Conservation (phyloP, 306 rosid genomes). For the Medicago ruthenica region DNA sequence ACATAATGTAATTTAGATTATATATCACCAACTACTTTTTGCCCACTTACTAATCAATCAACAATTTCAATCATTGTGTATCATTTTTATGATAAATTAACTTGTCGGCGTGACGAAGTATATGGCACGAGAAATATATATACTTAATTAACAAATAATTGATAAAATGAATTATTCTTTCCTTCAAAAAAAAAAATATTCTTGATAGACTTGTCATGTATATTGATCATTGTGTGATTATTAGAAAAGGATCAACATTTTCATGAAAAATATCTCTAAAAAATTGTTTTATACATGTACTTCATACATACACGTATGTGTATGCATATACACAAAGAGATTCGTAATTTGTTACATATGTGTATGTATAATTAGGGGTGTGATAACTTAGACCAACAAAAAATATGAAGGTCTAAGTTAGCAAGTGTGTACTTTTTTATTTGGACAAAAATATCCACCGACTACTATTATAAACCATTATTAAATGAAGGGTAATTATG, state of each 20-base stretch:
- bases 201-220: conserved; percentile 13
- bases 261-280: neutral
- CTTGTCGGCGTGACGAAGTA: conserved; percentile 21
- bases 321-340: neutral
- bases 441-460: no score
- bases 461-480: no score
- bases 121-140: conserved; percentile 9
- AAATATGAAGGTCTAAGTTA: no score
- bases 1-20: no score
- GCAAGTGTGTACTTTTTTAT: no score
- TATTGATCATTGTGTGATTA: conserved; percentile 1
- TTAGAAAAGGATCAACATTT: neutral
- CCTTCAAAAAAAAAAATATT: no score
- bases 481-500: no score
- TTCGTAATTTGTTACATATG: no score
- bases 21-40: conserved; percentile 16
- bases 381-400: no score
- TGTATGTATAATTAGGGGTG: no score
- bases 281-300: neutral
- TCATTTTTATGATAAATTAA: conserved; percentile 17
- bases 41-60: conserved; percentile 16
- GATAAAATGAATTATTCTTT: conserved; percentile 11
- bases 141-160: conserved; percentile 34
- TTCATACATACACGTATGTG: neutral
- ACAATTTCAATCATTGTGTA: conserved; percentile 3